phyloP scores from a whole-genome alignment of 1,139 yeast genomes.

The Hemisphaericaspora xylofermentans region DNA sequence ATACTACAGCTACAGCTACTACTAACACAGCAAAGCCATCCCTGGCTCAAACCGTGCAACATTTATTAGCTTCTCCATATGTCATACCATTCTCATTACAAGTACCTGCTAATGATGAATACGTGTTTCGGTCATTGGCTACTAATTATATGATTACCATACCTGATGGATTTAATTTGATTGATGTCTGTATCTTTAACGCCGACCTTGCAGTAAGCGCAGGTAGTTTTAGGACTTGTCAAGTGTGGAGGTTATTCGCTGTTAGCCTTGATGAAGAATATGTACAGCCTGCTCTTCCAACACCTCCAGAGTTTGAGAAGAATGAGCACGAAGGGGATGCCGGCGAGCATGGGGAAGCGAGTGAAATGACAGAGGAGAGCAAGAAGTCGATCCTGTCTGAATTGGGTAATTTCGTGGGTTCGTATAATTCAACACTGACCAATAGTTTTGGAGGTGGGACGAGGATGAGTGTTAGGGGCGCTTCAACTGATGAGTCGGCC shows the following conservation, averaged over 20 bases:
- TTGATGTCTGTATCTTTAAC: conserved; percentile 59
- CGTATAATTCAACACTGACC: conserved; percentile 45
- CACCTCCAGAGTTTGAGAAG: too few relatives aligned
- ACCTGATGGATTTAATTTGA: conserved; percentile 50
- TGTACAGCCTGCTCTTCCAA: too few relatives aligned
- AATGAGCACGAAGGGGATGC: background rate
- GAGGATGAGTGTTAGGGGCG: conserved; percentile 11
- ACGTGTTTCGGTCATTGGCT: conserved; percentile 43
- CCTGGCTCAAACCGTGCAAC: background rate
- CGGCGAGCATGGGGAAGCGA: background rate
- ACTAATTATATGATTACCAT: conserved; percentile 40
- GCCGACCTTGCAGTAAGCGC: conserved; percentile 58
- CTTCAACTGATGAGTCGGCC: conserved; percentile 7
- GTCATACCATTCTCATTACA: conserved; percentile 47
- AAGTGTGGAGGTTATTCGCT: conserved; percentile 67
- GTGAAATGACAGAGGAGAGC: conserved; percentile 13
- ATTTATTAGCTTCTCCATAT: conserved; percentile 37
- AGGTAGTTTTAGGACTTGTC: conserved; percentile 56
- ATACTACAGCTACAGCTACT: background rate
- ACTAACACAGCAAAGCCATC: background rate
- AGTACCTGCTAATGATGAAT: conserved; percentile 42
- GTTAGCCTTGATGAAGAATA: conserved; percentile 51
- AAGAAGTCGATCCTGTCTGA: conserved; percentile 40
- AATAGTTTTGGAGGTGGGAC: conserved; percentile 29
- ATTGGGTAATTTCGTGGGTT: conserved; percentile 43